Evolutionary conservation across 768 basidiomycete genomes (phyloP).

Genomic region (Stropharia rugosoannulata): DNA sequence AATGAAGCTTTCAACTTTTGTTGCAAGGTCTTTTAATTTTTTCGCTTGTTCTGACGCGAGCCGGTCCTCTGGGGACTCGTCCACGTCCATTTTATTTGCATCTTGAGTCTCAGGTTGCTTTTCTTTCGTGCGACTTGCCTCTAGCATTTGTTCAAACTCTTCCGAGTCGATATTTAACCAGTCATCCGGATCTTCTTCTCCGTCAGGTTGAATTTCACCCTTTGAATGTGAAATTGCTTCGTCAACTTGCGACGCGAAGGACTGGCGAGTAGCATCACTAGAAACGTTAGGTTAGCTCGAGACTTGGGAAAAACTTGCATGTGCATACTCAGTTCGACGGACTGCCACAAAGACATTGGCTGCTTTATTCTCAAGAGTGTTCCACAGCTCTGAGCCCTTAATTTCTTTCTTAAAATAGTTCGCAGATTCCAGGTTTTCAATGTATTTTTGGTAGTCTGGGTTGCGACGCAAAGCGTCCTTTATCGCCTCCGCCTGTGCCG

Average conservation of each 20-base stretch:
- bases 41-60: slow-evolving; percentile 65
- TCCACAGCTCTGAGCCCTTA: slow-evolving; percentile 80
- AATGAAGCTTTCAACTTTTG: slow-evolving; percentile 88
- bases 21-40: slow-evolving; percentile 72
- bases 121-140: slow-evolving; percentile 35
- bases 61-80: slow-evolving; percentile 45
- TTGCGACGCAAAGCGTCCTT: slow-evolving; percentile 69
- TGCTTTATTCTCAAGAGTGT: slow-evolving; percentile 68
- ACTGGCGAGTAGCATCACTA: slow-evolving; percentile 62
- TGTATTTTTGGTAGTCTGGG: slow-evolving; percentile 68
- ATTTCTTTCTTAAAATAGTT: slow-evolving; percentile 81
- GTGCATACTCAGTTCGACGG: slow-evolving; percentile 65
- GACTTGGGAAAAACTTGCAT: background rate
- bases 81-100: slow-evolving; percentile 51
- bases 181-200: slow-evolving; percentile 69
- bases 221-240: slow-evolving; percentile 50
- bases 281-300: background rate
- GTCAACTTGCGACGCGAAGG: slow-evolving; percentile 77
- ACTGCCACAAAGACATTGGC: slow-evolving; percentile 61
- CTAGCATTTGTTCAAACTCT: slow-evolving; percentile 74
- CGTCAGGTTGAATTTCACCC: slow-evolving; percentile 20
- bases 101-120: slow-evolving; percentile 13
- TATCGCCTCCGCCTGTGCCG: slow-evolving; percentile 54
- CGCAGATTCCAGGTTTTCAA: slow-evolving; percentile 58
- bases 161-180: slow-evolving; percentile 85